These are phyloP conservation scores for Ormosia emarginata DNA, from an alignment of 306 rosid genomes.

Conservation along the genomic window DNA sequence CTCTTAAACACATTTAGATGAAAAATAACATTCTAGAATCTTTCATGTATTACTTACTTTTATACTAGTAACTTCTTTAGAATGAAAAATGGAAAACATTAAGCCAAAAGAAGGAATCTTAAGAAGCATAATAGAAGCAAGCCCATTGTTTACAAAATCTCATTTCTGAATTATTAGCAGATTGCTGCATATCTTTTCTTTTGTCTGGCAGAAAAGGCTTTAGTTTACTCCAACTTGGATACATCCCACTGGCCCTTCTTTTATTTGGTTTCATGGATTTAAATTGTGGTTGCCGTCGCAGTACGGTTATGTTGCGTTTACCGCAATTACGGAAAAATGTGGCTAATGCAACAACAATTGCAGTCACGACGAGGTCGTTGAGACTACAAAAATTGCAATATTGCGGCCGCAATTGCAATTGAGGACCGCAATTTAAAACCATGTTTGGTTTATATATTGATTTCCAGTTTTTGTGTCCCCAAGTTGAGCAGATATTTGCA, in stretches of 20 bases:
- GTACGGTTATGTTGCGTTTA: too few species aligned
- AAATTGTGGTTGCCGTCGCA: too few species aligned
- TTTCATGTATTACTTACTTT: background rate
- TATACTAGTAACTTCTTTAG: background rate
- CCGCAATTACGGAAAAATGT: too few species aligned
- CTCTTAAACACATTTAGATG: constrained; percentile 13
- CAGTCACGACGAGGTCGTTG: too few species aligned
- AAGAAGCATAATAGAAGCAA: constrained; percentile 14
- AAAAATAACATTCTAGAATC: constrained; percentile 15
- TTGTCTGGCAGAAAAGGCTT: constrained; percentile 15
- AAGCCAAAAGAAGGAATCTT: constrained; percentile 20
- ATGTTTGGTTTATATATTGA: background rate
- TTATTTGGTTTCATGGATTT: constrained; percentile 1
- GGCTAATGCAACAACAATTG: too few species aligned
- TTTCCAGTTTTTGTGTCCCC: constrained; percentile 8
- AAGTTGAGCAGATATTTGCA: constrained; percentile 21
- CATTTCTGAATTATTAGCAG: background rate
- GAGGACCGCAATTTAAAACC: too few species aligned
- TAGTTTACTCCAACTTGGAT: constrained; percentile 22
- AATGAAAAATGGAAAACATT: background rate
- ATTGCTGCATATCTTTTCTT: constrained; percentile 2
- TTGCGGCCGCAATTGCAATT: too few species aligned
- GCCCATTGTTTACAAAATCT: background rate
- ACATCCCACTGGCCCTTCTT: background rate
- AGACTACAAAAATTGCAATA: too few species aligned